phyloP scores from a whole-genome alignment of 257 asterid genomes.

The Solanum chmielewskii region DNA sequence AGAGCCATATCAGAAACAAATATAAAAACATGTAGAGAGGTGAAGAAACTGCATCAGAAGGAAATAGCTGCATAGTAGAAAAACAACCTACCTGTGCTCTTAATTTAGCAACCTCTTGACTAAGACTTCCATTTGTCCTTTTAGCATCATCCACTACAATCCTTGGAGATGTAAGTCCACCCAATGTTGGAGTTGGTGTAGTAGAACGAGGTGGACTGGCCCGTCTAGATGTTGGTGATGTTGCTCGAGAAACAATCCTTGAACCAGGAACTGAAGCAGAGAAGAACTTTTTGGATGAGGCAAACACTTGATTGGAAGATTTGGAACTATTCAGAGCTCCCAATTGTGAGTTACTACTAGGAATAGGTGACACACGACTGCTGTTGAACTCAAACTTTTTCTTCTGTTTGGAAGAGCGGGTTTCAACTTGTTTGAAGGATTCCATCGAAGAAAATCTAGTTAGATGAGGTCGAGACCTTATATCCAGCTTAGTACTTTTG shows the following conservation, averaged over 20 bases:
- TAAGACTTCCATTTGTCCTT: conserved; percentile 55
- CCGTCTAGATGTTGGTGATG: conserved; percentile 88
- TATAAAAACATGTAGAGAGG: neutral
- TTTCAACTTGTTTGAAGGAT: conserved; percentile 75
- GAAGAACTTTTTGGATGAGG: conserved; percentile 84
- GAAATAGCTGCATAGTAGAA: neutral
- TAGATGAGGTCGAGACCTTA: conserved; percentile 53
- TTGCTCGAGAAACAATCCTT: conserved; percentile 95
- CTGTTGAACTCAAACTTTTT: conserved; percentile 79
- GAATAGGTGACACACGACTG: conserved; percentile 91
- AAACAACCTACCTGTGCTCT: conserved; percentile 63
- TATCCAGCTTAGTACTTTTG: conserved; percentile 58
- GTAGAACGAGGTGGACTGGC: conserved; percentile 97
- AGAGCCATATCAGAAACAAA: neutral
- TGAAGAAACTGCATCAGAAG: neutral
- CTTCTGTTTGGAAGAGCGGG: conserved; percentile 65
- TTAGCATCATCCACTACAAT: conserved; percentile 52
- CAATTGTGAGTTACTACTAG: conserved; percentile 81
- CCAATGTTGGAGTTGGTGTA: conserved; percentile 93
- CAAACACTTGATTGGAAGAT: conserved; percentile 80
- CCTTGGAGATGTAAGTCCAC: conserved; percentile 87
- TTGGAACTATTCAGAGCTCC: conserved; percentile 65
- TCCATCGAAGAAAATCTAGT: conserved; percentile 83
- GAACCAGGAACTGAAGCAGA: conserved; percentile 99
- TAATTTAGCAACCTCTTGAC: conserved; percentile 70